Percentiles rank a stretch among this genome's conserved stretches.
phyloP scores from a whole-genome alignment of 73 alveolate species.

The Breviolum minutum region DNA sequence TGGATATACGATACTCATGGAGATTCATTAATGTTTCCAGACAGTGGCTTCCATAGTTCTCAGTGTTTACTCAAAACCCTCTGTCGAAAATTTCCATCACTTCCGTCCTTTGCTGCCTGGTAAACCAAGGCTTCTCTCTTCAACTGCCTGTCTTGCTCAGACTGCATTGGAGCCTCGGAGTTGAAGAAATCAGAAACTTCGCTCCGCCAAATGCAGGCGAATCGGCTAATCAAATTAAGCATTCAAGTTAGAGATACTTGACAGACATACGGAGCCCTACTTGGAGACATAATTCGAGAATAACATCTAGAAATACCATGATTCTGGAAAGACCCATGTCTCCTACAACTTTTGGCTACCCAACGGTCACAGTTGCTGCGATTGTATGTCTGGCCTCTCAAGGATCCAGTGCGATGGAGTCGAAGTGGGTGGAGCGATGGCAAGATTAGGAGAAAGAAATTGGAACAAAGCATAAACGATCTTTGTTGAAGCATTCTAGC shows the following conservation, averaged over 20 bases:
- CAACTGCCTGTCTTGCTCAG: constrained; percentile 7
- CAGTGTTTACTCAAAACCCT: no score
- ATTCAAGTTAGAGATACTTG: background rate
- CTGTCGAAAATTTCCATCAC: no score
- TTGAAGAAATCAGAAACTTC: no score
- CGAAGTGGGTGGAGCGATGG: background rate
- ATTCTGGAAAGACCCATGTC: background rate
- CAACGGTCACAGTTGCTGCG: background rate
- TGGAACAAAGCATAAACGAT: background rate
- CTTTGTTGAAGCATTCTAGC: background rate
- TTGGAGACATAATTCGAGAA: background rate
- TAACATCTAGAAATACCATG: no score
- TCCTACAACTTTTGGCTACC: background rate
- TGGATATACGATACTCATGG: no score
- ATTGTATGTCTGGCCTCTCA: background rate
- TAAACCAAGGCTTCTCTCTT: constrained; percentile 40
- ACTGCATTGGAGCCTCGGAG: constrained; percentile 1
- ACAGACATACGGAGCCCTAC: background rate
- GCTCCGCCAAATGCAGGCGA: no score
- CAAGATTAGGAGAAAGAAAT: background rate
- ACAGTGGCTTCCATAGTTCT: no score
- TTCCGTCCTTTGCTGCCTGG: constrained; percentile 3
- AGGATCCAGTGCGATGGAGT: no score
- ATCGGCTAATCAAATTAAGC: background rate
- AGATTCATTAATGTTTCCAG: no score